Conservation (phyloP, 257 asterid genomes). For the Thymus quinquecostatus region DNA sequence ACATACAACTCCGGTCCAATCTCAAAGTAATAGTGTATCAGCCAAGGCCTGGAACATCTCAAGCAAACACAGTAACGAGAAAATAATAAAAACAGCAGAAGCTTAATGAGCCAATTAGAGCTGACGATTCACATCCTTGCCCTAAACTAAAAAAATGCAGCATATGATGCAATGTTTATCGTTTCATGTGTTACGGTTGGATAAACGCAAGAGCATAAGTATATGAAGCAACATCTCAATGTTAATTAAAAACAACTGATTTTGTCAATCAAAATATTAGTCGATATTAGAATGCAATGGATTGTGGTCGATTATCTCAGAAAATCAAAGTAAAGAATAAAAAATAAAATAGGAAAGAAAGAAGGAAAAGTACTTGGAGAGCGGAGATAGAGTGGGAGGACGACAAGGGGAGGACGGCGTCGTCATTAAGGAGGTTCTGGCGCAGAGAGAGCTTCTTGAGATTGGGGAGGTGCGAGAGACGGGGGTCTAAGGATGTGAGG, state of each 20-base stretch:
- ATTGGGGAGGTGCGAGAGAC: constrained; percentile 68
- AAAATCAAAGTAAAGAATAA: background rate
- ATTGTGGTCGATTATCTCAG: background rate
- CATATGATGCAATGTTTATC: background rate
- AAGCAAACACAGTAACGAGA: background rate
- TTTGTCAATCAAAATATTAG: background rate
- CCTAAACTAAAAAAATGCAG: background rate
- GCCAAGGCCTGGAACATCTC: background rate
- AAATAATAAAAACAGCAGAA: background rate
- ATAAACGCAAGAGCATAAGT: background rate
- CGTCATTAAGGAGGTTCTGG: constrained; percentile 77
- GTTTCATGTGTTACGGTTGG: background rate
- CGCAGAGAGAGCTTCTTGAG: constrained; percentile 91
- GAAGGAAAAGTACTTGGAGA: constrained; percentile 55
- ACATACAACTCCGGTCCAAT: background rate
- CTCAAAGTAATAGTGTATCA: background rate
- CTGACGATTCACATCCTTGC: background rate
- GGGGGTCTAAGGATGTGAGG: constrained; percentile 76
- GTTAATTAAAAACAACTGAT: background rate
- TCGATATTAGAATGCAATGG: background rate
- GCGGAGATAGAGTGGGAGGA: constrained; percentile 64
- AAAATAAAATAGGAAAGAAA: background rate
- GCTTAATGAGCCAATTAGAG: background rate
- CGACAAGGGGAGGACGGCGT: constrained; percentile 66
- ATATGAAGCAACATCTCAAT: background rate